Percentiles rank a stretch among this genome's conserved stretches.
Evolutionary conservation across 1,284 basidiomycete genomes (phyloP).

Genomic region (Cutaneotrichosporon cavernicola): DNA sequence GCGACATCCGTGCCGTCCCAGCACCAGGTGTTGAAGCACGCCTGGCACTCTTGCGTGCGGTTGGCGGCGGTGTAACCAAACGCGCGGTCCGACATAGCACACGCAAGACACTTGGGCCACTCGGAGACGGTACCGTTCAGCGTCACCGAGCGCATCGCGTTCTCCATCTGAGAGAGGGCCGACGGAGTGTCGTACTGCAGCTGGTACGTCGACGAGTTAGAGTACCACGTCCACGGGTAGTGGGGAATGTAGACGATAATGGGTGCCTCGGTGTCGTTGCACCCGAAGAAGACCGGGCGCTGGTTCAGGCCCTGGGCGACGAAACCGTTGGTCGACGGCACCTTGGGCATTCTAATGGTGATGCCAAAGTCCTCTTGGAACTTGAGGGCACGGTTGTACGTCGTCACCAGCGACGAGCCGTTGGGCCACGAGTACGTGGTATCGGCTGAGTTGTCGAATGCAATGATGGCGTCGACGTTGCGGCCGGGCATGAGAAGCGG

Average conservation of each 20-base stretch:
- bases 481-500: slow-evolving; percentile 57
- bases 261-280: slow-evolving; percentile 52
- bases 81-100: slow-evolving; percentile 54
- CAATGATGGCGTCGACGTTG: slow-evolving; percentile 57
- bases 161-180: slow-evolving; percentile 41
- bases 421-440: slow-evolving; percentile 57
- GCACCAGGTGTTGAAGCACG: slow-evolving; percentile 52
- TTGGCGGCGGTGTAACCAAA: slow-evolving; percentile 37
- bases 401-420: slow-evolving; percentile 53
- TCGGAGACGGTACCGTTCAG: slow-evolving; percentile 46
- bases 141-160: slow-evolving; percentile 42
- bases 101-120: slow-evolving; percentile 54
- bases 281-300: slow-evolving; percentile 55
- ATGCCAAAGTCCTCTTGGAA: slow-evolving; percentile 37
- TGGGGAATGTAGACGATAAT: slow-evolving; percentile 55
- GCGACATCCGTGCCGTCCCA: slow-evolving; percentile 46
- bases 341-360: slow-evolving; percentile 50
- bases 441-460: slow-evolving; percentile 59
- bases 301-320: slow-evolving; percentile 58
- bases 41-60: slow-evolving; percentile 43
- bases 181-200: slow-evolving; percentile 51
- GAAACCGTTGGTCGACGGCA: slow-evolving; percentile 56
- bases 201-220: slow-evolving; percentile 52
- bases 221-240: slow-evolving; percentile 55
- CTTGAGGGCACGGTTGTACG: slow-evolving; percentile 37